A percentile compares a stretch with the other conserved stretches of the same genome.
Evolutionary conservation across 768 basidiomycete genomes (phyloP).

Genomic region (Trametes meyenii): DNA sequence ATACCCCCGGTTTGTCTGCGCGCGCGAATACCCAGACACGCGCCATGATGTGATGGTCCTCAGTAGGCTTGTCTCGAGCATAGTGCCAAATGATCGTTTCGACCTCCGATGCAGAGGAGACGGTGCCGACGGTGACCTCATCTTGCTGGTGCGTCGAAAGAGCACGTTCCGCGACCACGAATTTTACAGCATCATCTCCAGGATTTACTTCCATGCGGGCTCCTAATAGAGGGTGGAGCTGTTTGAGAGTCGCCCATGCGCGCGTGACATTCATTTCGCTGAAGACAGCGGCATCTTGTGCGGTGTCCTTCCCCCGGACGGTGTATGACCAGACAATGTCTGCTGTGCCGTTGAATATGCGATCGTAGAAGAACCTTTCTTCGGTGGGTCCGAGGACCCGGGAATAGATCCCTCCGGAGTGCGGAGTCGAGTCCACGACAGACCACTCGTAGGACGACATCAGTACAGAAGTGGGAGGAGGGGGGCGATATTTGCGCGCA

Average conservation of each 20-base stretch:
- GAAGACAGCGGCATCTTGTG: slow-evolving; percentile 27
- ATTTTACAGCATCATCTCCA: slow-evolving; percentile 35
- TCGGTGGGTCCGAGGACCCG: slow-evolving; percentile 29
- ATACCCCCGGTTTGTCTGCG: slow-evolving; percentile 37
- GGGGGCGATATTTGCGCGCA: neutral
- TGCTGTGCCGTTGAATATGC: slow-evolving; percentile 37
- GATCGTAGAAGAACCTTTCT: slow-evolving; percentile 30
- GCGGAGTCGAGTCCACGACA: slow-evolving; percentile 1
- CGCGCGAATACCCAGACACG: slow-evolving; percentile 46
- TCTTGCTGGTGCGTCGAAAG: slow-evolving; percentile 36
- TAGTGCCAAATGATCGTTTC: slow-evolving; percentile 32
- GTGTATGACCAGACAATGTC: slow-evolving; percentile 43
- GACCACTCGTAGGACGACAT: slow-evolving; percentile 10
- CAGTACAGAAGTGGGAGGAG: neutral
- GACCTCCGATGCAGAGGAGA: slow-evolving; percentile 41
- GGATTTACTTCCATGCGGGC: slow-evolving; percentile 41
- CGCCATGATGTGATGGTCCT: slow-evolving; percentile 46
- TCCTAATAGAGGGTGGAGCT: slow-evolving; percentile 52
- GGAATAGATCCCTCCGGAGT: slow-evolving; percentile 19
- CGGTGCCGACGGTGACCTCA: slow-evolving; percentile 43
- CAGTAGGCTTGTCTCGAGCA: slow-evolving; percentile 36
- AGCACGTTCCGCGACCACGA: slow-evolving; percentile 45
- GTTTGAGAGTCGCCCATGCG: slow-evolving; percentile 53
- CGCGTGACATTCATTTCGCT: slow-evolving; percentile 39
- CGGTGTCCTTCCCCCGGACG: slow-evolving; percentile 30